phyloP scores from a whole-genome alignment of 805 yeast genomes.

The Ogataea parapolymorpha region DNA sequence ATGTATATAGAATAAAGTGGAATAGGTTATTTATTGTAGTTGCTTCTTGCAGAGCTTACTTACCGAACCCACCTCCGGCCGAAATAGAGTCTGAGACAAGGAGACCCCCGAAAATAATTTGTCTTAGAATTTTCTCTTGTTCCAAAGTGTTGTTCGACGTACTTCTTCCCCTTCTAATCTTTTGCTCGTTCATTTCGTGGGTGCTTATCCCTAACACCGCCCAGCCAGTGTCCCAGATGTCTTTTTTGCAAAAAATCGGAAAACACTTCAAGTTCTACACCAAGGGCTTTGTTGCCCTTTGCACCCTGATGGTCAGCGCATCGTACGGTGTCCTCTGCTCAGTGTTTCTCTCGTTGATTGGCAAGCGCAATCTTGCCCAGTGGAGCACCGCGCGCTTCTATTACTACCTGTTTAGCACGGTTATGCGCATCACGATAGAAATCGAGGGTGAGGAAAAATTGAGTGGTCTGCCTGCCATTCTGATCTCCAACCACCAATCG shows the following conservation, averaged over 20 bases:
- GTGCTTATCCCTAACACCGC: conserved; percentile 17
- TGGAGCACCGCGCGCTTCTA: conserved; percentile 87
- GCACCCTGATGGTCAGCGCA: conserved; percentile 57
- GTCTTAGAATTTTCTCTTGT: conserved; percentile 2
- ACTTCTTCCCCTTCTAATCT: conserved; percentile 3
- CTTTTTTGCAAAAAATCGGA: conserved; percentile 17
- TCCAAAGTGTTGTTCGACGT: conserved; percentile 14
- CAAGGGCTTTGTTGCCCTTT: conserved; percentile 53
- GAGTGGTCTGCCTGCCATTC: conserved; percentile 65
- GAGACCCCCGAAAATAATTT: conserved; percentile 3
- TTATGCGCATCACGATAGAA: conserved; percentile 68
- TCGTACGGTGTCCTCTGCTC: conserved; percentile 79
- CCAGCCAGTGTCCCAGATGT: conserved; percentile 9
- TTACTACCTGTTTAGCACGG: conserved; percentile 53
- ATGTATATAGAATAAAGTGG: neutral
- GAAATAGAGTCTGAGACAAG: neutral
- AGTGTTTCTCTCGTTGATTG: conserved; percentile 56
- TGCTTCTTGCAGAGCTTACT: too few relatives aligned
- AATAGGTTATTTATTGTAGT: too few relatives aligned
- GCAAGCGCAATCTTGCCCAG: conserved; percentile 79
- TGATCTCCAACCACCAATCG: conserved; percentile 87
- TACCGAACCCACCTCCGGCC: too few relatives aligned
- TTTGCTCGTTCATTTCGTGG: conserved; percentile 16
- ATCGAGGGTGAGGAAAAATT: conserved; percentile 65
- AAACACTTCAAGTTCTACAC: conserved; percentile 48